Evolutionary conservation across 2,329 filamentous ascomycete genomes (phyloP).

Genomic region (Drechslerella dactyloides): DNA sequence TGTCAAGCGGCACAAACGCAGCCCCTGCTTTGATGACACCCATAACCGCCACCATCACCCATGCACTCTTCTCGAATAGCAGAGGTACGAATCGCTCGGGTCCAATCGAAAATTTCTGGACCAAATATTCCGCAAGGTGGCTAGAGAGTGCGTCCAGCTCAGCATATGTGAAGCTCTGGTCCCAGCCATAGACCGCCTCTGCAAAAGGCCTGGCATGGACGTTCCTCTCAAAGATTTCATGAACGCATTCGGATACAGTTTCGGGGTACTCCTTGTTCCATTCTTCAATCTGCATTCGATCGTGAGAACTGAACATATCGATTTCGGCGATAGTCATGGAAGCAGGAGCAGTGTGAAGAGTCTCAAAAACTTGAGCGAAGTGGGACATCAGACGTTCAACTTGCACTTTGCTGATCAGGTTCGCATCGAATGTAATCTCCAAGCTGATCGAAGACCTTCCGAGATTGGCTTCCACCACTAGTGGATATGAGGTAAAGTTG

Average conservation of each 20-base stretch:
- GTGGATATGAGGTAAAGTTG: conserved; percentile 16
- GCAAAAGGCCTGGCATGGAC: background rate
- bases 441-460: conserved; percentile 10
- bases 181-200: conserved; percentile 19
- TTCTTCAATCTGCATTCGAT: conserved; percentile 6
- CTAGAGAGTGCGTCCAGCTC: conserved; percentile 3
- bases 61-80: conserved; percentile 63
- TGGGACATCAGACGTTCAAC: conserved; percentile 12
- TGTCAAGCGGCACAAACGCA: conserved; percentile 62
- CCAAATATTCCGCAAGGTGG: conserved; percentile 15
- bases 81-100: conserved; percentile 51
- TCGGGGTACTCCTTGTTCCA: conserved; percentile 12
- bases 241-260: conserved; percentile 2
- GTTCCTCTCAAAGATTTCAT: conserved; percentile 8
- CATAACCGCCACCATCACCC: conserved; percentile 61
- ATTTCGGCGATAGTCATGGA: conserved; percentile 9
- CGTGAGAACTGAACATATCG: conserved; percentile 13
- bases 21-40: conserved; percentile 63
- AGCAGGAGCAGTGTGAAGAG: conserved; percentile 6
- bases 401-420: conserved; percentile 10
- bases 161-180: conserved; percentile 17
- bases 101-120: conserved; percentile 7
- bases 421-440: conserved; percentile 18
- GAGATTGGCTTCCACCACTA: conserved; percentile 16
- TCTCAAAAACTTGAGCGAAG: conserved; percentile 10